Evolutionary conservation across 176 grass and related monocot species (phyloP).

Genomic region (Lolium perenne): DNA sequence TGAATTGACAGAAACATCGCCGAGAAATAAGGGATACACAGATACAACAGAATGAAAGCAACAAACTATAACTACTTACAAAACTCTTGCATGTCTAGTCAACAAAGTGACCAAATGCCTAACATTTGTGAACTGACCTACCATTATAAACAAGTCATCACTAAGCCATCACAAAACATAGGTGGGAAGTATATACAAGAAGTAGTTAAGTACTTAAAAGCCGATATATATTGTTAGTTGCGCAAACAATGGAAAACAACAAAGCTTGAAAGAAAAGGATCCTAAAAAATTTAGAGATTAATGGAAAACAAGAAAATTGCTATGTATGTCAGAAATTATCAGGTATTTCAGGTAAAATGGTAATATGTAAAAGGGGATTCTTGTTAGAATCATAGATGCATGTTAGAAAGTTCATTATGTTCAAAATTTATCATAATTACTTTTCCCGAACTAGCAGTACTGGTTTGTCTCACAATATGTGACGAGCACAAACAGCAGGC

Average conservation of each 20-base stretch:
- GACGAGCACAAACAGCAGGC: not conserved
- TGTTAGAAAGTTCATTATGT: not conserved
- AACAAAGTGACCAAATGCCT: not conserved
- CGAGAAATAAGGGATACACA: too few species aligned
- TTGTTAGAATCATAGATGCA: not conserved
- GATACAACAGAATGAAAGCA: too few species aligned
- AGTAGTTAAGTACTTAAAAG: not conserved
- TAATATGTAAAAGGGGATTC: not conserved
- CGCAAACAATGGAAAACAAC: not conserved
- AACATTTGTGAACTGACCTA: not conserved
- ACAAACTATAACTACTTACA: too few species aligned
- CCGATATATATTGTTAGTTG: not conserved
- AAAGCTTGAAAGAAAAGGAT: not conserved
- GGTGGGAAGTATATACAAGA: not conserved
- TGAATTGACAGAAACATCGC: not conserved
- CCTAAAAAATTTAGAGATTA: not conserved
- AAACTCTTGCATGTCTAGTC: too few species aligned
- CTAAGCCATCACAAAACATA: not conserved
- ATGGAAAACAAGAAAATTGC: not conserved
- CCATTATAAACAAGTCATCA: not conserved
- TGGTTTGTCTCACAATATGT: not conserved
- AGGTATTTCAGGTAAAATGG: not conserved
- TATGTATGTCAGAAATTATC: not conserved
- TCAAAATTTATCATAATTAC: not conserved
- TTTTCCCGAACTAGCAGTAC: not conserved